These are phyloP conservation scores for Paracorniculantispora psalliotae DNA, from an alignment of 2,329 filamentous ascomycete genomes.

Conservation along the genomic window DNA sequence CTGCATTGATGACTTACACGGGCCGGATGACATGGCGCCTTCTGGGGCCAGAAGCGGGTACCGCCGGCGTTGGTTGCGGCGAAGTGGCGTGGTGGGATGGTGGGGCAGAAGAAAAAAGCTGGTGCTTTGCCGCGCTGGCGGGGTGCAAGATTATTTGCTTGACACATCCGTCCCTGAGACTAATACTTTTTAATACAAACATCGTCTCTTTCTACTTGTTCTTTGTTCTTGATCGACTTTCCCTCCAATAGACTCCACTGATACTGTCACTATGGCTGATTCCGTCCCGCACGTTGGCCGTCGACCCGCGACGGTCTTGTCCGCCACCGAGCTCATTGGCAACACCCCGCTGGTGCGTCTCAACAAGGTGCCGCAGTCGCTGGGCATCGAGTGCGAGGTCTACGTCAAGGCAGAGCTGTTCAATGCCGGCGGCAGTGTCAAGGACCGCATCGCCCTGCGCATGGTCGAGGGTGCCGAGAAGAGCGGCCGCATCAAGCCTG, in stretches of 20 bases:
- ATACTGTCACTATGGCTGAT: constrained; percentile 3
- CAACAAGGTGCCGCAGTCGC: constrained; percentile 85
- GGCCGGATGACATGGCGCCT: background rate
- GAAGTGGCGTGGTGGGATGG: background rate
- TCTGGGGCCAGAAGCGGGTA: constrained; percentile 4
- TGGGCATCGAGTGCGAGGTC: constrained; percentile 83
- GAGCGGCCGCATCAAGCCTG: constrained; percentile 89
- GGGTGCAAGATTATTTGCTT: background rate
- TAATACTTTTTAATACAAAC: background rate
- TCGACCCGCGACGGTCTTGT: constrained; percentile 41
- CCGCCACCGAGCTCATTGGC: constrained; percentile 83
- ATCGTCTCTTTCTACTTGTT: background rate
- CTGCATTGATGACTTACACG: background rate
- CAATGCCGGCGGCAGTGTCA: constrained; percentile 90
- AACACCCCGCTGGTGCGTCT: constrained; percentile 93
- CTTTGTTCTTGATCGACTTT: background rate
- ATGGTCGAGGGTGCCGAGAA: constrained; percentile 97
- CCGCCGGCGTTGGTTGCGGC: constrained; percentile 6
- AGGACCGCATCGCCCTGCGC: constrained; percentile 89
- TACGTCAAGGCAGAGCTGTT: constrained; percentile 92
- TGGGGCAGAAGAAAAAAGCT: constrained; percentile 11
- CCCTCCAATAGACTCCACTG: background rate
- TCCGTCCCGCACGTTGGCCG: constrained; percentile 28
- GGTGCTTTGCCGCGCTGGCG: background rate
- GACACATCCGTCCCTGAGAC: background rate